Percentiles rank a stretch among this genome's conserved stretches.
Conservation (phyloP, 1,284 basidiomycete genomes). For the Neonothopanus nambi region DNA sequence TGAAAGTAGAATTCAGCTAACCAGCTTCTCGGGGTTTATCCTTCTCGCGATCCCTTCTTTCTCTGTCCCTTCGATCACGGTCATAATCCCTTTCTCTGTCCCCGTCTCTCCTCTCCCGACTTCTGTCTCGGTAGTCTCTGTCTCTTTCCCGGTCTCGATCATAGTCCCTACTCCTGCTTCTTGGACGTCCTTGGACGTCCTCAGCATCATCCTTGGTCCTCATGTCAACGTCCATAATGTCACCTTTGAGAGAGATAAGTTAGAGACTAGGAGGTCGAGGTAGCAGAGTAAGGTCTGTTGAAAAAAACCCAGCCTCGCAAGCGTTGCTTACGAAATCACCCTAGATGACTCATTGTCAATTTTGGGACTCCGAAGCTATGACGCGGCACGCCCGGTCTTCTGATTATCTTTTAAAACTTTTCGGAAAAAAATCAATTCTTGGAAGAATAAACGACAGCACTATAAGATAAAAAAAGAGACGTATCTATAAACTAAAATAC, state of each 20-base stretch:
- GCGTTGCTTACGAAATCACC: neutral
- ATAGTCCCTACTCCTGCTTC: neutral
- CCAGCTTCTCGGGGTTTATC: slow-evolving; percentile 50
- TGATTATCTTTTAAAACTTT: too few species aligned
- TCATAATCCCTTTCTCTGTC: slow-evolving; percentile 32
- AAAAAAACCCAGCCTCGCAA: too few species aligned
- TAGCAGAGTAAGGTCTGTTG: neutral
- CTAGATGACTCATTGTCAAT: neutral
- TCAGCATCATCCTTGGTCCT: slow-evolving; percentile 8
- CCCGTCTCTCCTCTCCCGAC: slow-evolving; percentile 18
- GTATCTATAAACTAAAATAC: too few species aligned
- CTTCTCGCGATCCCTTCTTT: slow-evolving; percentile 45
- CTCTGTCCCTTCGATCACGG: slow-evolving; percentile 40
- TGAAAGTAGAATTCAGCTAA: slow-evolving; percentile 30
- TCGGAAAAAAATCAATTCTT: too few species aligned
- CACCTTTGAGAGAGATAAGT: too few species aligned
- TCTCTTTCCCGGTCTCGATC: slow-evolving; percentile 82
- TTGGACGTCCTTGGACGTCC: neutral
- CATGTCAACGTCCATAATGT: slow-evolving; percentile 10
- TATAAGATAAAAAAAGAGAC: too few species aligned
- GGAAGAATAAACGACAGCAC: too few species aligned
- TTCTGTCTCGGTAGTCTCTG: slow-evolving; percentile 12
- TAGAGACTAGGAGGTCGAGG: neutral
- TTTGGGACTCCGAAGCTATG: neutral
- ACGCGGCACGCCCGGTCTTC: too few species aligned